Evolutionary conservation across 148 eudicot genomes (phyloP).

Genomic region (Camellia lanceoleosa): DNA sequence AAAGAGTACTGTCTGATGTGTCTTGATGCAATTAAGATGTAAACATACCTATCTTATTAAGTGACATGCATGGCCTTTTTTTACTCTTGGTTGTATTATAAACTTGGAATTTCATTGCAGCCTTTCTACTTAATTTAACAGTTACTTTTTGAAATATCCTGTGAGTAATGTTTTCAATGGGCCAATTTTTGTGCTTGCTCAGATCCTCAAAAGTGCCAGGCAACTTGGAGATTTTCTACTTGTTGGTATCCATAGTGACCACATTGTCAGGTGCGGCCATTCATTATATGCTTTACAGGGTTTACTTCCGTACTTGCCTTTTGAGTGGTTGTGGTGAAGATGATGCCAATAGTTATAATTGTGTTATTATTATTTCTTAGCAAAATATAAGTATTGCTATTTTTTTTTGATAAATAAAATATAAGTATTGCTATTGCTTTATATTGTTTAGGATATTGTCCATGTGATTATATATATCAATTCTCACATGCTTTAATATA

Average conservation of each 20-base stretch:
- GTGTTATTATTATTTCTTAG: not conserved
- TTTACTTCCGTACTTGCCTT: not conserved
- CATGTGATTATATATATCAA: not conserved
- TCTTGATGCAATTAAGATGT: not conserved
- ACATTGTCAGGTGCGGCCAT: constrained; percentile 62
- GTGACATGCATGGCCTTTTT: not conserved
- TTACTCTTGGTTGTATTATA: not conserved
- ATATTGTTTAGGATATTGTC: not conserved
- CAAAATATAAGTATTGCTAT: too few species aligned
- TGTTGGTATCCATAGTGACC: constrained; percentile 84
- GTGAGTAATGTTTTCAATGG: not conserved
- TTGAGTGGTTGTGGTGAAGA: not conserved
- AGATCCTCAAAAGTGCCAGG: constrained; percentile 83
- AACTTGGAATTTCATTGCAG: not conserved
- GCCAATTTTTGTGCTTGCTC: constrained; percentile 20
- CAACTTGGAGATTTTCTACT: constrained; percentile 94
- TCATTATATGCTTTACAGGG: constrained; percentile 11
- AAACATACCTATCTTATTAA: not conserved
- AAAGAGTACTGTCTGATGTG: not conserved
- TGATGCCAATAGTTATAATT: not conserved
- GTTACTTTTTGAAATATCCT: not conserved
- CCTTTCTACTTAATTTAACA: constrained; percentile 3
- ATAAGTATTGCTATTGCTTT: not conserved
- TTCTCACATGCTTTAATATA: not conserved
- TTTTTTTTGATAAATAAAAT: too few species aligned